phyloP scores from a whole-genome alignment of 1,284 basidiomycete species.

The Rhizopogon hawkerae region DNA sequence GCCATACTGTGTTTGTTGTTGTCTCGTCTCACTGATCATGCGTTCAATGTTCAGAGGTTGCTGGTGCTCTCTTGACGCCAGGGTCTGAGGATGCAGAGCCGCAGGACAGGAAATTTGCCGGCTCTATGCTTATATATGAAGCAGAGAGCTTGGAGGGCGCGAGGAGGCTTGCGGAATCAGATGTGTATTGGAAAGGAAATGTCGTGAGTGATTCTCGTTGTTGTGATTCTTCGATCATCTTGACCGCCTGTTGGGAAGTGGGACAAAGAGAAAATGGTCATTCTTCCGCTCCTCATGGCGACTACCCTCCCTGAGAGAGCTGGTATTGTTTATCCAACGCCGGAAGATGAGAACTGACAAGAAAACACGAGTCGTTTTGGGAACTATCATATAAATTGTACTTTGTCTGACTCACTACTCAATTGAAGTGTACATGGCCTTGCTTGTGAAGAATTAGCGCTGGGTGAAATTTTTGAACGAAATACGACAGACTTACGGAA shows the following conservation, averaged over 20 bases:
- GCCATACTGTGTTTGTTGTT: slow-evolving; percentile 1
- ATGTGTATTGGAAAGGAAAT: slow-evolving; percentile 46
- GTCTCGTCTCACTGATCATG: slow-evolving; percentile 6
- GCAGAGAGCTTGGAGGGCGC: slow-evolving; percentile 41
- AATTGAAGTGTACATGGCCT: no score
- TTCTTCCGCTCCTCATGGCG: slow-evolving; percentile 35
- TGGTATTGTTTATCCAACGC: slow-evolving; percentile 16
- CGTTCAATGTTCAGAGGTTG: slow-evolving; percentile 31
- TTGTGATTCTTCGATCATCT: not conserved
- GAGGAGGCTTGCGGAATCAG: slow-evolving; percentile 38
- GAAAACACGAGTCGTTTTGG: no score
- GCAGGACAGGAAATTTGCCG: slow-evolving; percentile 36
- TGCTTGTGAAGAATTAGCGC: no score
- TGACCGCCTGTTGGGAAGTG: slow-evolving; percentile 20
- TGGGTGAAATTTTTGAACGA: no score
- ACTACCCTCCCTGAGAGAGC: slow-evolving; percentile 25
- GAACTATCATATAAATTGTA: no score
- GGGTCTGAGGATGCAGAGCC: slow-evolving; percentile 29
- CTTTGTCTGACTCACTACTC: no score
- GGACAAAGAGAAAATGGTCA: slow-evolving; percentile 33
- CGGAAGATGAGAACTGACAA: slow-evolving; percentile 7
- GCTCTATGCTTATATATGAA: slow-evolving; percentile 43
- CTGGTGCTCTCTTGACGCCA: slow-evolving; percentile 38
- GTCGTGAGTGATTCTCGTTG: slow-evolving; percentile 36
- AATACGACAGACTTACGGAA: no score